Conservation (phyloP, 129 eudicot genomes). For the Flaveria bidentis region DNA sequence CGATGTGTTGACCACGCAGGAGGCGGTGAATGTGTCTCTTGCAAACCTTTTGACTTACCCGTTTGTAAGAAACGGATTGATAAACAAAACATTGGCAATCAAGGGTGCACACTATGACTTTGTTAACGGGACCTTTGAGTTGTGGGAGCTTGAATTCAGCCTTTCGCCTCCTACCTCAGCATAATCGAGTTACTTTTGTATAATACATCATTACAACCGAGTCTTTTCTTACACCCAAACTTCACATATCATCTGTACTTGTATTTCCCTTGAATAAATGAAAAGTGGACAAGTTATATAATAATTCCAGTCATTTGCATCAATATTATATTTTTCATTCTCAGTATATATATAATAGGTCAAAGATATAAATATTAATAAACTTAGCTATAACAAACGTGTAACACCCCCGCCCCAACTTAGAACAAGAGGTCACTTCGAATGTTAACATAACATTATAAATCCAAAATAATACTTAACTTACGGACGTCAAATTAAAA, state of each 20-base stretch:
- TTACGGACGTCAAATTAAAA: no score
- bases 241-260: constrained; percentile 22
- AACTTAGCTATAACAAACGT: not conserved
- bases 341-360: not conserved
- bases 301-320: constrained; percentile 19
- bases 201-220: constrained; percentile 10
- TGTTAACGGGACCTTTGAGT: constrained; percentile 84
- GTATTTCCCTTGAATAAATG: constrained; percentile 22
- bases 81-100: constrained; percentile 81
- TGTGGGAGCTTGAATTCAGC: constrained; percentile 88
- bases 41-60: constrained; percentile 80
- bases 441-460: no score
- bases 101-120: constrained; percentile 97
- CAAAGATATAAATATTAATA: not conserved
- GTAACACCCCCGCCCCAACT: no score
- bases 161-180: constrained; percentile 72
- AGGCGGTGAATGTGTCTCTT: constrained; percentile 88
- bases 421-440: no score
- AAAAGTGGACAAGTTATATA: not conserved
- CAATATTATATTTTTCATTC: constrained; percentile 19
- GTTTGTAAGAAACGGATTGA: constrained; percentile 77
- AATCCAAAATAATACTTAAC: no score
- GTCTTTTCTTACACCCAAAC: constrained; percentile 20
- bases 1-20: constrained; percentile 47
- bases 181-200: constrained; percentile 46